These are phyloP conservation scores for Limonium bicolor DNA, from an alignment of 148 eudicot species.

Conservation along the genomic window DNA sequence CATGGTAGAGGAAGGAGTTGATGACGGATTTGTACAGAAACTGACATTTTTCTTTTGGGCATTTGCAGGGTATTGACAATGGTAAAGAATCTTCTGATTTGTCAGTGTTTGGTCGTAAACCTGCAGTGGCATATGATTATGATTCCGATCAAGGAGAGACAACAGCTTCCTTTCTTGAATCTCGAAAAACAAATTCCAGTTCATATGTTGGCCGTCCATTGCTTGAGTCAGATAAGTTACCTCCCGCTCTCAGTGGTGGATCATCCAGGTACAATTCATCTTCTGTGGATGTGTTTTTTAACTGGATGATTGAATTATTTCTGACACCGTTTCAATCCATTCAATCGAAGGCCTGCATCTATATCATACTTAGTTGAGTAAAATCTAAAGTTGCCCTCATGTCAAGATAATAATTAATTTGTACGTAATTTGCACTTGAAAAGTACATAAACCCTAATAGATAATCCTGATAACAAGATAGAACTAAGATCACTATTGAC, in stretches of 20 bases:
- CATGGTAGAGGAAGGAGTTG: no score
- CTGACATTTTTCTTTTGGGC: neutral
- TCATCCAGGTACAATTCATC: slow-evolving; percentile 41
- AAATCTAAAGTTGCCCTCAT: no score
- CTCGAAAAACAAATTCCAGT: slow-evolving; percentile 25
- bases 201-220: slow-evolving; percentile 28
- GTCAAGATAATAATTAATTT: no score
- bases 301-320: no score
- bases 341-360: no score
- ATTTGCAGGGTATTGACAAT: slow-evolving; percentile 27
- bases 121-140: slow-evolving; percentile 29
- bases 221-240: slow-evolving; percentile 28
- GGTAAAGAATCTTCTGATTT: slow-evolving; percentile 25
- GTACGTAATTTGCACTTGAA: no score
- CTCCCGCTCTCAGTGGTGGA: slow-evolving; percentile 23
- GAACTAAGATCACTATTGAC: no score
- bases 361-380: no score
- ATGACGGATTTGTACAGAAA: no score
- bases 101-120: slow-evolving; percentile 19
- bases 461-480: no score
- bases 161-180: slow-evolving; percentile 19
- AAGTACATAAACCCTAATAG: no score
- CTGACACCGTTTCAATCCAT: no score
- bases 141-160: slow-evolving; percentile 36
- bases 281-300: slow-evolving; percentile 41